Conservation (phyloP, 75 land plant genomes). For the Isoetes taiwanensis region DNA sequence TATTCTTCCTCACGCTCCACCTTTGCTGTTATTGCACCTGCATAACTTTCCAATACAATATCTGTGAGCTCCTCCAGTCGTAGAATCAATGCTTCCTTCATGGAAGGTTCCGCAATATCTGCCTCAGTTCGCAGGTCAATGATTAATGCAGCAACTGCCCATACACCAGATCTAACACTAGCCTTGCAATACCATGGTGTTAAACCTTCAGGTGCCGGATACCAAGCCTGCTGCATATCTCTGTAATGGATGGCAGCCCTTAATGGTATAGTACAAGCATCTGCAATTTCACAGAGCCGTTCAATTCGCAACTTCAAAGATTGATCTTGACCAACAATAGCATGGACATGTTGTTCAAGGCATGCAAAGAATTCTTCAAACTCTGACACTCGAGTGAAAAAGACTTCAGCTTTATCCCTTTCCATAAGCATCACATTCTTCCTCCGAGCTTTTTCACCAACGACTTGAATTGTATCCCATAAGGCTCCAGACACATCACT, state of each 20-base stretch:
- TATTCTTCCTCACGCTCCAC: slow-evolving; percentile 75
- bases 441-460: slow-evolving; percentile 86
- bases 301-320: slow-evolving; percentile 39
- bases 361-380: slow-evolving; percentile 72
- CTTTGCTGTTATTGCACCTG: slow-evolving; percentile 63
- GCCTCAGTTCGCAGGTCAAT: slow-evolving; percentile 50
- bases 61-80: slow-evolving; percentile 58
- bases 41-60: slow-evolving; percentile 64
- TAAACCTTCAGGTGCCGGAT: slow-evolving; percentile 83
- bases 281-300: slow-evolving; percentile 57
- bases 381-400: slow-evolving; percentile 87
- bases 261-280: slow-evolving; percentile 43
- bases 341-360: slow-evolving; percentile 40
- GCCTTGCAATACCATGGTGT: slow-evolving; percentile 79
- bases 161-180: slow-evolving; percentile 59
- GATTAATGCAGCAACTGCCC: slow-evolving; percentile 58
- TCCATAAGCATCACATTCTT: slow-evolving; percentile 93
- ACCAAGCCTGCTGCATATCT: slow-evolving; percentile 66
- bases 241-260: slow-evolving; percentile 44
- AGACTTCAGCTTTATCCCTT: slow-evolving; percentile 91
- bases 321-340: slow-evolving; percentile 36
- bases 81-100: slow-evolving; percentile 29
- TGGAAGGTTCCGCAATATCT: slow-evolving; percentile 30
- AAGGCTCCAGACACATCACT: slow-evolving; percentile 47
- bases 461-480: slow-evolving; percentile 81